Evolutionary conservation across 352 stramenopile species (phyloP).

Genomic region (Phytophthora tubulina): DNA sequence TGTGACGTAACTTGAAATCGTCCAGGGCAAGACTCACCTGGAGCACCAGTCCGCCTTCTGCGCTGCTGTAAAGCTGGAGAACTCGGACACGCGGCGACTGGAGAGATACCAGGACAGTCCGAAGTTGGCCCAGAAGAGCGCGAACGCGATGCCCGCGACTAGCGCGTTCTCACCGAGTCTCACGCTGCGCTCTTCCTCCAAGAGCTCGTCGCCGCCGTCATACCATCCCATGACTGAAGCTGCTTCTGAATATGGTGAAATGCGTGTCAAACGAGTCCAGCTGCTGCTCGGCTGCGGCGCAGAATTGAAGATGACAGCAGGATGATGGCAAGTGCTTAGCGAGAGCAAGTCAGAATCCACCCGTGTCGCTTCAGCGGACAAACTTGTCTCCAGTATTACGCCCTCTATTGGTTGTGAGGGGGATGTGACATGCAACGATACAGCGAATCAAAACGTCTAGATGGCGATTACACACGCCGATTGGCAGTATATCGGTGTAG

Average conservation of each 20-base stretch:
- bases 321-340: conserved; percentile 23
- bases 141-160: conserved; percentile 67
- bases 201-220: conserved; percentile 46
- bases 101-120: conserved; percentile 69
- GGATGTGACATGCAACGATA: conserved; percentile 24
- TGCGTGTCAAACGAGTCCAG: conserved; percentile 10
- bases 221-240: conserved; percentile 44
- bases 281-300: conserved; percentile 13
- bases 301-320: conserved; percentile 31
- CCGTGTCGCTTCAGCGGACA: conserved; percentile 19
- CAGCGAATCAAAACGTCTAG: conserved; percentile 21
- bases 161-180: conserved; percentile 70
- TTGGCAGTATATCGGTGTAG: conserved; percentile 10
- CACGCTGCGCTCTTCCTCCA: conserved; percentile 72
- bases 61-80: conserved; percentile 63
- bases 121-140: conserved; percentile 78
- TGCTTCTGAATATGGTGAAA: conserved; percentile 4
- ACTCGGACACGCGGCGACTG: conserved; percentile 64
- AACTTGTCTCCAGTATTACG: conserved; percentile 32
- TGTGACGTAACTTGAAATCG: background rate
- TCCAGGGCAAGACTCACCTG: conserved; percentile 45
- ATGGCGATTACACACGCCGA: conserved; percentile 7
- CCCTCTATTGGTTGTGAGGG: conserved; percentile 8
- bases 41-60: conserved; percentile 88
- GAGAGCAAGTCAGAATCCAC: conserved; percentile 36